Conservation (phyloP, 768 basidiomycete species). For the Antrodiella citrinella region DNA sequence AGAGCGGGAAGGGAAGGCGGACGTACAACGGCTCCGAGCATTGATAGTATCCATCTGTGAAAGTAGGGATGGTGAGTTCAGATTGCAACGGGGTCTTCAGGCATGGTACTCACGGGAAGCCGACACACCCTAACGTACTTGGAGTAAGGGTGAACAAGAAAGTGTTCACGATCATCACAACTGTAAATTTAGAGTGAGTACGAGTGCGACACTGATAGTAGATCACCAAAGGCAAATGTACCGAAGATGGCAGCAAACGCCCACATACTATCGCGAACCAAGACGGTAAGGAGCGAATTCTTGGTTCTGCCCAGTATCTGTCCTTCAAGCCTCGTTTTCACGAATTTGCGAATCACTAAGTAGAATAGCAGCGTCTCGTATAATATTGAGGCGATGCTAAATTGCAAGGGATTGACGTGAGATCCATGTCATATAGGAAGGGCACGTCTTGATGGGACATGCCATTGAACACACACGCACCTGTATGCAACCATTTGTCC, state of each 20-base stretch:
- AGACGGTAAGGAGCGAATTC: not conserved
- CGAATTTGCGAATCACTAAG: not conserved
- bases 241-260: not conserved
- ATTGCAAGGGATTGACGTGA: no score
- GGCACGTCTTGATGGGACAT: no score
- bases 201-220: no score
- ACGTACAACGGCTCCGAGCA: not conserved
- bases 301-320: no score
- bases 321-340: no score
- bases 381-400: not conserved
- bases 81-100: no score
- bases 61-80: not conserved
- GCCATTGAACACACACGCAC: not conserved
- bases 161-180: not conserved
- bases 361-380: not conserved
- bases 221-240: no score
- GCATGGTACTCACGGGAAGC: not conserved
- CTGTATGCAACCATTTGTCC: not conserved
- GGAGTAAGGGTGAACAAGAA: not conserved
- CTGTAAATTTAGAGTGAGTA: no score
- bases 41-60: not conserved
- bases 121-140: not conserved
- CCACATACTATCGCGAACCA: not conserved
- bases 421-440: no score
- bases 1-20: not conserved